Conservation (phyloP, 352 stramenopile genomes). For the Phytophthora cactorum region DNA sequence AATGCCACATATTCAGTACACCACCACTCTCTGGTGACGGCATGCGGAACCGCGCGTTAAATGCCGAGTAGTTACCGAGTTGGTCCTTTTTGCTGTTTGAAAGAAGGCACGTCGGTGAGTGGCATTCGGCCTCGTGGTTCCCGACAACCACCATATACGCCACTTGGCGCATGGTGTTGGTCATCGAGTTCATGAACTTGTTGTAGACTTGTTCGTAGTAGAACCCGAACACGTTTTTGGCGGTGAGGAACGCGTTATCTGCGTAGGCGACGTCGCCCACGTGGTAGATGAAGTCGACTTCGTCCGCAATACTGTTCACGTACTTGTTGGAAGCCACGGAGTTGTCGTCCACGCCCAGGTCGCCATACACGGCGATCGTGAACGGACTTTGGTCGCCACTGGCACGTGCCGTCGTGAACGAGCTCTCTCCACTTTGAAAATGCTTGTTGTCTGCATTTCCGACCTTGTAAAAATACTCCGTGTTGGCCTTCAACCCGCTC, state of each 20-base stretch:
- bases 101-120: slow-evolving; percentile 45
- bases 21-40: slow-evolving; percentile 43
- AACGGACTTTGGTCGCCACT: slow-evolving; percentile 31
- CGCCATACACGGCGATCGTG: slow-evolving; percentile 37
- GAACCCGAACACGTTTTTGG: slow-evolving; percentile 33
- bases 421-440: slow-evolving; percentile 29
- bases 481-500: slow-evolving; percentile 25
- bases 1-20: slow-evolving; percentile 52
- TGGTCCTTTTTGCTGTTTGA: slow-evolving; percentile 28
- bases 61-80: slow-evolving; percentile 66
- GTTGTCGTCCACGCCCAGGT: slow-evolving; percentile 37
- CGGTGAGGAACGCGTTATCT: slow-evolving; percentile 36
- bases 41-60: slow-evolving; percentile 48
- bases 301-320: slow-evolving; percentile 30
- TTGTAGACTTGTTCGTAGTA: slow-evolving; percentile 65
- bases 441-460: slow-evolving; percentile 18
- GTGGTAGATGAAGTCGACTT: slow-evolving; percentile 43
- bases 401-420: slow-evolving; percentile 42
- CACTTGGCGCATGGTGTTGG: slow-evolving; percentile 40
- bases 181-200: slow-evolving; percentile 67
- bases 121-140: slow-evolving; percentile 75
- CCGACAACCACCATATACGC: slow-evolving; percentile 75
- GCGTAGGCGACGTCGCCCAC: slow-evolving; percentile 42
- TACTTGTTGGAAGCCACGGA: slow-evolving; percentile 40
- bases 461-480: slow-evolving; percentile 38